Evolutionary conservation across 768 basidiomycete species (phyloP).

Genomic region (Mycena vulgaris): DNA sequence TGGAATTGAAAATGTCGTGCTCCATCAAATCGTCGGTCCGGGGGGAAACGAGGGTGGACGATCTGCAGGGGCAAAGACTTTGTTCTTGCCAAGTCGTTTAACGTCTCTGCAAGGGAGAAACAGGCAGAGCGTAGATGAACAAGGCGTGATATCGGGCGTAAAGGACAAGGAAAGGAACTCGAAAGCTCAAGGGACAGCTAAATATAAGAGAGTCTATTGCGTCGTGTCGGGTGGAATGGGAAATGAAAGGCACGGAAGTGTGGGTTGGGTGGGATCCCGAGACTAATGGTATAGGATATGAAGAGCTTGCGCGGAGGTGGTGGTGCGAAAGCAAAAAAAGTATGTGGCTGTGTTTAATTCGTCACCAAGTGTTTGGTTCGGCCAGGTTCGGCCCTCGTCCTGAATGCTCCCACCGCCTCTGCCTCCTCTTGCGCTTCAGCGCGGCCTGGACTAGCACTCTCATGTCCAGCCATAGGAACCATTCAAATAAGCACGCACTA

Average conservation of each 20-base stretch:
- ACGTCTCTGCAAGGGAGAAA: constrained; percentile 65
- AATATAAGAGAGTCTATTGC: too few species aligned
- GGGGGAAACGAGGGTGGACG: constrained; percentile 61
- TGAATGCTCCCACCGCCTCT: too few species aligned
- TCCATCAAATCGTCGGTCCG: constrained; percentile 67
- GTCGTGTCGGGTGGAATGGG: too few species aligned
- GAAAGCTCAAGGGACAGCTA: neutral
- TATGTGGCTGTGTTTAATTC: too few species aligned
- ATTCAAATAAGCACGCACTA: constrained; percentile 51
- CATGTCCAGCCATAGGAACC: constrained; percentile 35
- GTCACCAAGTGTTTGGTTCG: too few species aligned
- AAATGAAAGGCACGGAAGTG: too few species aligned
- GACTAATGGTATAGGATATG: too few species aligned
- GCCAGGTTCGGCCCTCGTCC: too few species aligned
- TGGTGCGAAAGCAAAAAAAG: too few species aligned
- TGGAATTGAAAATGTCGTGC: constrained; percentile 48
- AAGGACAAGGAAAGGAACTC: neutral
- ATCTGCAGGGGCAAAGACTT: constrained; percentile 65
- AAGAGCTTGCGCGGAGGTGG: too few species aligned
- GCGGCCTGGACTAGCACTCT: neutral
- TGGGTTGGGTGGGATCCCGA: too few species aligned
- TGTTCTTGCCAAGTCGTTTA: constrained; percentile 79
- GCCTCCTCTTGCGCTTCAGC: too few species aligned
- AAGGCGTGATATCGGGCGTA: constrained; percentile 53
- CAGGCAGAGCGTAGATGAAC: constrained; percentile 77